Evolutionary conservation across 2,329 filamentous ascomycete genomes (phyloP).

Genomic region (Dactylellina cionopaga): DNA sequence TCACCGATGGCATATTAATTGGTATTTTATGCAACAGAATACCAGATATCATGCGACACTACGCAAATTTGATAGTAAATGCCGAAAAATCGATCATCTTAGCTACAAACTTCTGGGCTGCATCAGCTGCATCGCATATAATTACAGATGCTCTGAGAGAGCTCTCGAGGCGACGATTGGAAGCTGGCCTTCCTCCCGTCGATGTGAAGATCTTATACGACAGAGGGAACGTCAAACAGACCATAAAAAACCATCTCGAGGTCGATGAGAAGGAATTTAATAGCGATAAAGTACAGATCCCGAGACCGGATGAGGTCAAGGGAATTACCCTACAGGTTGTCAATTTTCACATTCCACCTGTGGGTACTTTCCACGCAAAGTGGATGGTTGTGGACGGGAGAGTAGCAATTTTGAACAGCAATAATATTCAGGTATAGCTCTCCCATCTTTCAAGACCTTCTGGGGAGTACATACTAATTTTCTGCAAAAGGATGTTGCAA

Average conservation of each 20-base stretch:
- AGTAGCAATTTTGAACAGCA: constrained; percentile 77
- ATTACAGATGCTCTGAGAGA: constrained; percentile 76
- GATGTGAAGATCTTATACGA: constrained; percentile 81
- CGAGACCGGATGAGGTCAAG: constrained; percentile 72
- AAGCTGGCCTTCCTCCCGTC: constrained; percentile 69
- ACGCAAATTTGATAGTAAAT: constrained; percentile 78
- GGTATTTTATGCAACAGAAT: constrained; percentile 62
- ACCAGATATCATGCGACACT: constrained; percentile 77
- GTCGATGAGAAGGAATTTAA: constrained; percentile 71
- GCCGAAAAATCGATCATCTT: constrained; percentile 78
- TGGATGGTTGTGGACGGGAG: constrained; percentile 80
- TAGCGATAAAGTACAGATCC: constrained; percentile 69
- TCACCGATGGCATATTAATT: too few relatives aligned
- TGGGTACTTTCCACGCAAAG: constrained; percentile 82
- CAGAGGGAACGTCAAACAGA: constrained; percentile 72
- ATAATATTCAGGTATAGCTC: constrained; percentile 71
- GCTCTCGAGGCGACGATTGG: constrained; percentile 68
- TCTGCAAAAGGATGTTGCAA: constrained; percentile 72
- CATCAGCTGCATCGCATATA: constrained; percentile 73
- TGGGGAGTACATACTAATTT: background rate
- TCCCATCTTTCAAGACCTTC: background rate
- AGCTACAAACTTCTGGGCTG: constrained; percentile 79
- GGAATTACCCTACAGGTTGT: constrained; percentile 77
- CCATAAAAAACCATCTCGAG: constrained; percentile 72
- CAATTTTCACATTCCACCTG: constrained; percentile 74